Evolutionary conservation across 352 stramenopile genomes (phyloP), one percentile per base, ranked within the genome.

Genomic region (Phytopythium helicoides): DNA sequence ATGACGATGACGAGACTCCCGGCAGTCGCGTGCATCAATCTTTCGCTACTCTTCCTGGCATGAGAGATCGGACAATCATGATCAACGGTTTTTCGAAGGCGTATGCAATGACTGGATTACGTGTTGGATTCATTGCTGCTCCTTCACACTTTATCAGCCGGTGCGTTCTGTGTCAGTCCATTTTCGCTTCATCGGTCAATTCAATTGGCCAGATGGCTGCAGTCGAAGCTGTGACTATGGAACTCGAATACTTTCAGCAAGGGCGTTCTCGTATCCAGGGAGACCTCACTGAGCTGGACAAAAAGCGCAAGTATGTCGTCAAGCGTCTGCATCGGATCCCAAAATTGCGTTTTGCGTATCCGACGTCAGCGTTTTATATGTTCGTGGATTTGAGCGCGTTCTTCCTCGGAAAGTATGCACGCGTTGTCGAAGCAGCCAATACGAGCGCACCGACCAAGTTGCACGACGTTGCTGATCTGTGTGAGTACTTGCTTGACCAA

Each of bases 1-100:
- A 94, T 39, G 71, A 86, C 33, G 76, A 80, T 61, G 69, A 48
- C 52, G 67, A n/a, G n/a, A n/a, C n/a, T 57, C 37, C 78, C 59
- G 46, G 73, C 64, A 31, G n/a, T n/a, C 74, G 73, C 47, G 55
- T 56, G 8, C 84, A 89, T 64, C 49, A 76, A 52, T 87, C 65
- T 47, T 92, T 96, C 49, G 82, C 79, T 19, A 64, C 71, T 19
- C 56, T n/a, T 90, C 76, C 81, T 0, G 77, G 56, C 45, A 97
- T 98, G 87, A 94, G 85, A 49, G 58, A 90, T 38, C 76, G 94
- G 7, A 98, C 94, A 21, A 66, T 98, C 9, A 77, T 96, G 14
- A 72, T 98, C 18, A 99, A 99, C 62, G 96, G 96, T 1, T 99
- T 98, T 56, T 97, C 87, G 39, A 99, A 99, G 76, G 89, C 87